These are phyloP conservation scores for Cyclocybe cylindracea DNA, from an alignment of 768 basidiomycete species.

Conservation along the genomic window DNA sequence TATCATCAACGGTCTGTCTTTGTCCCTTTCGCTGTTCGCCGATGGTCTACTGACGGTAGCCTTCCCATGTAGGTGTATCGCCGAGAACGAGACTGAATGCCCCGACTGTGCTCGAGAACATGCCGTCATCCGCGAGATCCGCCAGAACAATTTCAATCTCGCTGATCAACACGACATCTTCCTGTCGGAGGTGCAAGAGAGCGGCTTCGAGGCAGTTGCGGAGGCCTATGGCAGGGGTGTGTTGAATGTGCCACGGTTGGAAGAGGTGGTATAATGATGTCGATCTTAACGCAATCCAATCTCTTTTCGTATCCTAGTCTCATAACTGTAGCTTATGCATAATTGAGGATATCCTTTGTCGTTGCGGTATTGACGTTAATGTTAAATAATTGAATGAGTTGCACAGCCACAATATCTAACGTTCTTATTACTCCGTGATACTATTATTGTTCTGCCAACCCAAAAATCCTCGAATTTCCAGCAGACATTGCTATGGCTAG, in stretches of 20 bases:
- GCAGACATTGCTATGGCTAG: too few species aligned
- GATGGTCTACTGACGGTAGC: neutral
- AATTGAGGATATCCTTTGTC: too few species aligned
- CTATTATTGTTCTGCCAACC: too few species aligned
- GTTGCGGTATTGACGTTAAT: too few species aligned
- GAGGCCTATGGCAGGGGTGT: constrained; percentile 70
- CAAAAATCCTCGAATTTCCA: too few species aligned
- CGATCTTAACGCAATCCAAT: too few species aligned
- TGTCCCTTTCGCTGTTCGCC: neutral
- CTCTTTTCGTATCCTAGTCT: too few species aligned
- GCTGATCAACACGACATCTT: constrained; percentile 84
- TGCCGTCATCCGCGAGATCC: constrained; percentile 86
- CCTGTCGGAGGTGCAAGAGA: constrained; percentile 70
- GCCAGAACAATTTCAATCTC: constrained; percentile 80
- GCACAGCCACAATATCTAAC: too few species aligned
- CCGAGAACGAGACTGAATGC: constrained; percentile 88
- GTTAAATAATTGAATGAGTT: too few species aligned
- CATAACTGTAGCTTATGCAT: too few species aligned
- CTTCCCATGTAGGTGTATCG: constrained; percentile 65
- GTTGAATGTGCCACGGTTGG: constrained; percentile 43
- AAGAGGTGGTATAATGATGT: constrained; percentile 26
- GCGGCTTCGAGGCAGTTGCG: constrained; percentile 74
- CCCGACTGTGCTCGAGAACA: constrained; percentile 87
- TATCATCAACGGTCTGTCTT: constrained; percentile 84
- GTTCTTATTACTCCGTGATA: too few species aligned